phyloP scores from a whole-genome alignment of 306 rosid species.

The Betula pendula region DNA sequence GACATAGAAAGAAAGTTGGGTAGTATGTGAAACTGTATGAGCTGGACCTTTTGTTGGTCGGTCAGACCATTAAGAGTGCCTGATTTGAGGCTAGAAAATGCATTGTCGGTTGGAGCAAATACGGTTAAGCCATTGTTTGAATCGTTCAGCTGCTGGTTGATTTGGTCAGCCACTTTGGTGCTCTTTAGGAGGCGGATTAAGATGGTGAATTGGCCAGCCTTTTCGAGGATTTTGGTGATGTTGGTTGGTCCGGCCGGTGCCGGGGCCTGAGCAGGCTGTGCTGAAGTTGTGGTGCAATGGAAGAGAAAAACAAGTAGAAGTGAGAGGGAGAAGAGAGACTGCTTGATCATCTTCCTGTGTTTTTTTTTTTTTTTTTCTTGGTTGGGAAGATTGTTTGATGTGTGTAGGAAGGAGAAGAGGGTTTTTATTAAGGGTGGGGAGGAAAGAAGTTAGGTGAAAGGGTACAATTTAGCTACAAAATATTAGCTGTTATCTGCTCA shows the following conservation, averaged over 20 bases:
- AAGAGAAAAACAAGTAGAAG: conserved; percentile 24
- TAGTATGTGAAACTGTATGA: conserved; percentile 63
- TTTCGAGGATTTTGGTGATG: conserved; percentile 60
- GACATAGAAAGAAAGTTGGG: conserved; percentile 46
- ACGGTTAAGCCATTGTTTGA: conserved; percentile 58
- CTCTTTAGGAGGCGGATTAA: conserved; percentile 59
- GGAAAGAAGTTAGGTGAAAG: conserved; percentile 27
- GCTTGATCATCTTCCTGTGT: conserved; percentile 27
- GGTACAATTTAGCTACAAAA: conserved; percentile 22
- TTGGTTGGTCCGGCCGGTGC: conserved; percentile 56
- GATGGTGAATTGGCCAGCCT: conserved; percentile 54
- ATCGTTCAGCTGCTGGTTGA: conserved; percentile 54
- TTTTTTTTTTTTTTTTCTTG: conserved; percentile 1
- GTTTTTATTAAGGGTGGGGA: conserved; percentile 38
- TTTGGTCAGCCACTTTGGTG: conserved; percentile 59
- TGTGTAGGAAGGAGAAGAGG: conserved; percentile 33
- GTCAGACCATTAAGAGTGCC: conserved; percentile 63
- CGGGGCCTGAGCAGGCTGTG: conserved; percentile 47
- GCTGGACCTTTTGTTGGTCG: conserved; percentile 64
- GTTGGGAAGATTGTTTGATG: conserved; percentile 13
- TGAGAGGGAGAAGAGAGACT: conserved; percentile 21
- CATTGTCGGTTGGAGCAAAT: conserved; percentile 60
- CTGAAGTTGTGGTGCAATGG: conserved; percentile 19
- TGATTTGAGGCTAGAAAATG: conserved; percentile 55
- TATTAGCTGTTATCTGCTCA: conserved; percentile 31